A percentile compares a stretch with the other conserved stretches of the same genome.
Conservation (phyloP, 1,284 basidiomycete genomes). For the Melampsora larici-populina region DNA sequence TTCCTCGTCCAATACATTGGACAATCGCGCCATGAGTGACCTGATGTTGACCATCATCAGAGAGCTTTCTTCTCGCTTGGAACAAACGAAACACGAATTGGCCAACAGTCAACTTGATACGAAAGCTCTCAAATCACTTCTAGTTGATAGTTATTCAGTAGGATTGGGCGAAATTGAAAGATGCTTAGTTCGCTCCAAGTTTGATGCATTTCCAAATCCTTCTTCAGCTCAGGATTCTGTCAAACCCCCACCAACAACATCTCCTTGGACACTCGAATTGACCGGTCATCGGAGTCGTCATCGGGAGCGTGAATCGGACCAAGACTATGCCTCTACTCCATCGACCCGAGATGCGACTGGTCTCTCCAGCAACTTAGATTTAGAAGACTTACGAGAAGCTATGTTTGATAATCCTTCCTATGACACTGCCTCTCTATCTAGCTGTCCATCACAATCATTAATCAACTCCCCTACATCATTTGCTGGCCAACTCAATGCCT, state of each 20-base stretch:
- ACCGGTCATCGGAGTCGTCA: slow-evolving; percentile 16
- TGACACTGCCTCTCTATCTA: slow-evolving; percentile 19
- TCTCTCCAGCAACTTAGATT: slow-evolving; percentile 14
- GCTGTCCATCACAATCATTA: background rate
- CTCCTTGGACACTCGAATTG: background rate
- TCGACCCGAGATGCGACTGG: background rate
- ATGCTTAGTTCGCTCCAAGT: slow-evolving; percentile 17
- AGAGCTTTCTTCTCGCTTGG: slow-evolving; percentile 11
- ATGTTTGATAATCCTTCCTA: slow-evolving; percentile 37
- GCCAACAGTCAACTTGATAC: background rate
- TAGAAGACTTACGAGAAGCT: slow-evolving; percentile 36
- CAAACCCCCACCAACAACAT: background rate
- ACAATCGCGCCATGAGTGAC: background rate
- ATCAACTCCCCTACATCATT: slow-evolving; percentile 15
- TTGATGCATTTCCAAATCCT: background rate
- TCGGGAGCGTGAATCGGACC: slow-evolving; percentile 3
- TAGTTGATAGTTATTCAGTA: slow-evolving; percentile 16
- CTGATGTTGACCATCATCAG: slow-evolving; percentile 28
- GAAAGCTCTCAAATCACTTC: slow-evolving; percentile 4
- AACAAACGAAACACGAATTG: slow-evolving; percentile 17
- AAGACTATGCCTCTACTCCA: background rate
- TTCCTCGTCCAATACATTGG: background rate
- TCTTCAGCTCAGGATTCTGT: background rate
- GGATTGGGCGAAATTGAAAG: slow-evolving; percentile 31
- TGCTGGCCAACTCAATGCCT: background rate